phyloP scores from a whole-genome alignment of 345 rosid species.

The Gossypium longicalyx region DNA sequence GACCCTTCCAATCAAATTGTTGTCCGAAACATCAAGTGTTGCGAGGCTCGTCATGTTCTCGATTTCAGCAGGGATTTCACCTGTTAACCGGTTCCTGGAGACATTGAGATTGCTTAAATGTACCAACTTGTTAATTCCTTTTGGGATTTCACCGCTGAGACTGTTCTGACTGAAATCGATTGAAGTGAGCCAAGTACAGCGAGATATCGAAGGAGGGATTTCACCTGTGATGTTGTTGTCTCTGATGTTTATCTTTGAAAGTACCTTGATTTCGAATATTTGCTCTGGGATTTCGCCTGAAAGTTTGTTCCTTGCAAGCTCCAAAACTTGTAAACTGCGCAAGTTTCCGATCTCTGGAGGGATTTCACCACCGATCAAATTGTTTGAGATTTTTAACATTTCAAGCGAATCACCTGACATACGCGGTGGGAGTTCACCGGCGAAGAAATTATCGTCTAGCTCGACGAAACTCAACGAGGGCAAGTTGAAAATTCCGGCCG shows the following conservation, averaged over 20 bases:
- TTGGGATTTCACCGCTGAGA: conserved; percentile 53
- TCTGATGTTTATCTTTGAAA: conserved; percentile 45
- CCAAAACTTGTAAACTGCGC: conserved; percentile 32
- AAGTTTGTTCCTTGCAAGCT: conserved; percentile 46
- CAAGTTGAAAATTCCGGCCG: conserved; percentile 58
- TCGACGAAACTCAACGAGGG: conserved; percentile 45
- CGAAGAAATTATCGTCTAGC: conserved; percentile 51
- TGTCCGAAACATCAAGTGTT: conserved; percentile 65
- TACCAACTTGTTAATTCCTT: conserved; percentile 35
- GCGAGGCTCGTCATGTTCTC: conserved; percentile 67
- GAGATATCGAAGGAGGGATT: conserved; percentile 48
- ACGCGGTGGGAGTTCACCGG: conserved; percentile 63
- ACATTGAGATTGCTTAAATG: conserved; percentile 56
- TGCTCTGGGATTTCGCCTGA: conserved; percentile 52
- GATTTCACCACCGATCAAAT: conserved; percentile 54
- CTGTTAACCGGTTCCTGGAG: conserved; percentile 62
- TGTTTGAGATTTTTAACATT: conserved; percentile 44
- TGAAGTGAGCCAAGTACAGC: conserved; percentile 40
- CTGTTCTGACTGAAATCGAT: conserved; percentile 66
- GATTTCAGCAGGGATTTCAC: conserved; percentile 59
- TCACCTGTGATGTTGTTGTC: conserved; percentile 54
- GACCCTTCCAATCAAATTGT: conserved; percentile 53
- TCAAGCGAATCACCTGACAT: conserved; percentile 53
- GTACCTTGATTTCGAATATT: conserved; percentile 42
- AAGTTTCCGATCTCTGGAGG: conserved; percentile 68